phyloP scores from a whole-genome alignment of 176 grass and related monocot genomes.

The Triticum monococcum region DNA sequence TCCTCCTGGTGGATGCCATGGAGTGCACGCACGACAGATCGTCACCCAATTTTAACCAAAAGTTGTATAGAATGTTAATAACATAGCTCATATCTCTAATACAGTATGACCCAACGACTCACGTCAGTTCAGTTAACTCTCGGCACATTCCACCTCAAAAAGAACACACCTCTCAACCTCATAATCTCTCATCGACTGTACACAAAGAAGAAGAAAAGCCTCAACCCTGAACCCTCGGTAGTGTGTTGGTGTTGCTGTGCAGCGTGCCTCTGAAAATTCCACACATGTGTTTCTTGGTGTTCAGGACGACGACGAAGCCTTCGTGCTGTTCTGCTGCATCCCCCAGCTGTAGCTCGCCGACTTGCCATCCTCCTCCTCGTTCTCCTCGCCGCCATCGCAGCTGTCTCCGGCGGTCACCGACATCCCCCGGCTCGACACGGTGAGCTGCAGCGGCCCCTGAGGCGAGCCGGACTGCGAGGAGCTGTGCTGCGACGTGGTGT shows the following conservation, averaged over 20 bases:
- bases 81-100: background rate
- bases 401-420: constrained; percentile 58
- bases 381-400: constrained; percentile 27
- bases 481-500: constrained; percentile 51
- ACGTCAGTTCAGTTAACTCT: constrained; percentile 11
- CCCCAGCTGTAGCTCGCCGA: constrained; percentile 70
- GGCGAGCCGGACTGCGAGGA: constrained; percentile 79
- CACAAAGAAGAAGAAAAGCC: constrained; percentile 34
- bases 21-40: too few relatives aligned
- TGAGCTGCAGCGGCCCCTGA: constrained; percentile 59
- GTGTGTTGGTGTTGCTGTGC: background rate
- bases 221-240: background rate
- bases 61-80: background rate
- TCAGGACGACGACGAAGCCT: background rate
- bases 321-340: constrained; percentile 22
- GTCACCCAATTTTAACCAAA: background rate
- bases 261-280: background rate
- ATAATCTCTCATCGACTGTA: constrained; percentile 19
- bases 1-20: too few relatives aligned
- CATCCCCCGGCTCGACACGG: constrained; percentile 31
- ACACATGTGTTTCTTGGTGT: background rate
- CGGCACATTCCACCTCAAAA: background rate
- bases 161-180: constrained; percentile 17
- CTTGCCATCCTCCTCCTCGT: constrained; percentile 50
- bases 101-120: background rate